A percentile compares a stretch with the other conserved stretches of the same genome.
These are phyloP conservation scores for Aspergillus fischeri DNA, from an alignment of 2,329 filamentous ascomycete genomes.

Conservation along the genomic window DNA sequence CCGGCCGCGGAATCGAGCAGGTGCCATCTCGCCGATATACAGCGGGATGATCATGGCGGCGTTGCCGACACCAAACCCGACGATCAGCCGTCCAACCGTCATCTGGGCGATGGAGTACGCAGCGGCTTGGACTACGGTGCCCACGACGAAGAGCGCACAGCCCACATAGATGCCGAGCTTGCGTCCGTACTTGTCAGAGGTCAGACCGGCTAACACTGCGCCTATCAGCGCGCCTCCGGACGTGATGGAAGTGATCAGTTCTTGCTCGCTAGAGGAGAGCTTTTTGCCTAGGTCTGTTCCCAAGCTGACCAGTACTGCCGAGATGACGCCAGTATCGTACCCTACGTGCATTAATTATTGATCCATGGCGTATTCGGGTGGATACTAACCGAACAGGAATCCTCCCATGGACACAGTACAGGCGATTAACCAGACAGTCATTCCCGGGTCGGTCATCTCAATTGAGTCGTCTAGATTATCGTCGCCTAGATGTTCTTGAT, in stretches of 20 bases:
- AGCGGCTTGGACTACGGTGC: too few species aligned
- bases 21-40: too few species aligned
- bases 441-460: slow-evolving; percentile 9
- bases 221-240: slow-evolving; percentile 44
- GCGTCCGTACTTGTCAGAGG: too few species aligned
- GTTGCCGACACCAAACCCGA: too few species aligned
- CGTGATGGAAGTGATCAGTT: slow-evolving; percentile 49
- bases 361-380: too few species aligned
- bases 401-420: slow-evolving; percentile 16
- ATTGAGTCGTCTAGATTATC: slow-evolving; percentile 10
- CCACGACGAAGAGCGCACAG: too few species aligned
- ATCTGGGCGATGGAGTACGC: too few species aligned
- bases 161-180: too few species aligned
- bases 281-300: slow-evolving; percentile 32
- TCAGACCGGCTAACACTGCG: too few species aligned
- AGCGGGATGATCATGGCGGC: too few species aligned
- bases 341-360: slow-evolving; percentile 15
- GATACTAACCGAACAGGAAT: slow-evolving; percentile 14
- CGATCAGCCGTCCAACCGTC: too few species aligned
- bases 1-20: too few species aligned
- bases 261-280: slow-evolving; percentile 41
- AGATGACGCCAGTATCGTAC: slow-evolving; percentile 46
- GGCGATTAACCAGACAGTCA: slow-evolving; percentile 13
- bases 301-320: slow-evolving; percentile 36
- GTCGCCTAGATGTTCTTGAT: background rate